phyloP scores from a whole-genome alignment of 371 early-diverging fungal genomes.

The Mortierella sp. region DNA sequence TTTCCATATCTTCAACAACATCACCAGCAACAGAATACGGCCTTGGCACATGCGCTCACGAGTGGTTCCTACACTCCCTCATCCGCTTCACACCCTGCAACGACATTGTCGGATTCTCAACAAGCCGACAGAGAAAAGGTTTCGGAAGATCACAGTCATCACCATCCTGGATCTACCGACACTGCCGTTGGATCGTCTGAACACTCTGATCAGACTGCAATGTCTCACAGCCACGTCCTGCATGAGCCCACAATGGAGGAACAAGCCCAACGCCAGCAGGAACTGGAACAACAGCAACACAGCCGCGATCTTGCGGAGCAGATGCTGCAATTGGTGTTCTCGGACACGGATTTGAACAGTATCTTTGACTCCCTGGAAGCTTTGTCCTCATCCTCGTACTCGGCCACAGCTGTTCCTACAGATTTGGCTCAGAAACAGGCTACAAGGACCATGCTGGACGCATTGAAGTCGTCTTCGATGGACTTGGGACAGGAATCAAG shows the following conservation, averaged over 20 bases:
- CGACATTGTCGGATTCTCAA: too few relatives aligned
- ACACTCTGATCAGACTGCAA: background rate
- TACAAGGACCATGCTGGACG: constrained; percentile 18
- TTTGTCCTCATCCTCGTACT: constrained; percentile 4
- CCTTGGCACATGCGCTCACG: constrained; percentile 9
- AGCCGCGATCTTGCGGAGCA: constrained; percentile 44
- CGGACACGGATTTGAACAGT: constrained; percentile 21
- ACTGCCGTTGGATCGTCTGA: too few relatives aligned
- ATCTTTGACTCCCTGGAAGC: constrained; percentile 8
- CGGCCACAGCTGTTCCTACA: background rate
- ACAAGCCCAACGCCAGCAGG: constrained; percentile 24
- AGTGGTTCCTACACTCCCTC: constrained; percentile 1
- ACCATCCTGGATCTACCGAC: too few relatives aligned
- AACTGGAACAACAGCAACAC: constrained; percentile 37
- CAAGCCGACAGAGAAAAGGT: too few relatives aligned
- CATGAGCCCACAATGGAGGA: constrained; percentile 17
- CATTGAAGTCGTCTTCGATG: constrained; percentile 9
- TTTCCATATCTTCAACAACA: constrained; percentile 34
- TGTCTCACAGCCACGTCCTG: background rate
- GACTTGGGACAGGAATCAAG: constrained; percentile 4
- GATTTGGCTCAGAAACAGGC: constrained; percentile 20
- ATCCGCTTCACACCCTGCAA: too few relatives aligned
- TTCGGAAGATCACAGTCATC: too few relatives aligned
- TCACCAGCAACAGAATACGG: constrained; percentile 27
- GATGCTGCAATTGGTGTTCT: constrained; percentile 37